Evolutionary conservation across 108 stramenopile genomes (phyloP), one percentile per base, ranked within the genome.

Genomic region (Asterionellopsis glacialis): DNA sequence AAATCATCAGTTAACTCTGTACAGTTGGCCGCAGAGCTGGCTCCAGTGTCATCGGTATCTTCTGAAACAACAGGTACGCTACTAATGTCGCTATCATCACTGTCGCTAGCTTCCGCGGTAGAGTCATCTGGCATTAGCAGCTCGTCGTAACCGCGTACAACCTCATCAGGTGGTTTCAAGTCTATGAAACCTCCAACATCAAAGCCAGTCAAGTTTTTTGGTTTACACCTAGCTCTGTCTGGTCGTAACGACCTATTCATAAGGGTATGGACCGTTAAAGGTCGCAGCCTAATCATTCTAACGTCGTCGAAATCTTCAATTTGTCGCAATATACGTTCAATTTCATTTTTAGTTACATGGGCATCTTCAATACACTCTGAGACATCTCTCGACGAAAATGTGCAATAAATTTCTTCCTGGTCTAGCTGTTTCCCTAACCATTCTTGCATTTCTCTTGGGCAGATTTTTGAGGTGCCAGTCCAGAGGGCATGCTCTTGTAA

Each of bases 331-430:
- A 87, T 63, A 11, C 63, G 45, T 52, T 80, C 51, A 15, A 90
- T 65, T 5, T 64, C 74, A 15, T 74, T 69, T 39, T 82, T 90
- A 22, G 70, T 57, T 3, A 83, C 72, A 55, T 69, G 57, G 11
- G 77, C 61, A 68, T 81, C 75, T 38, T 75, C 76, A 52, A 73
- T 70, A 27, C 65, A 74, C 59, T 73, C 68, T n/a, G 52, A 60
- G 44, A 85, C 69, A 50, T 84, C 78, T 47, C 66, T 62, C 11
- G 72, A 65, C 41, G 74, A 64, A 55, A 90, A 78, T n/a, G 73
- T 82, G 52, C 88, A 90, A 47, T 90, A 90, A 11, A 78, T 63
- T 56, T 90, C 88, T 59, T 90, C 88, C 49, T 89, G 88, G 61
- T 79, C 76, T 15, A 82, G 48, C 21, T 68, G 71, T 55, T 88